Evolutionary conservation across 352 stramenopile species (phyloP), one percentile per base, ranked within the genome.

Genomic region (Globisporangium cylindrosporum): DNA sequence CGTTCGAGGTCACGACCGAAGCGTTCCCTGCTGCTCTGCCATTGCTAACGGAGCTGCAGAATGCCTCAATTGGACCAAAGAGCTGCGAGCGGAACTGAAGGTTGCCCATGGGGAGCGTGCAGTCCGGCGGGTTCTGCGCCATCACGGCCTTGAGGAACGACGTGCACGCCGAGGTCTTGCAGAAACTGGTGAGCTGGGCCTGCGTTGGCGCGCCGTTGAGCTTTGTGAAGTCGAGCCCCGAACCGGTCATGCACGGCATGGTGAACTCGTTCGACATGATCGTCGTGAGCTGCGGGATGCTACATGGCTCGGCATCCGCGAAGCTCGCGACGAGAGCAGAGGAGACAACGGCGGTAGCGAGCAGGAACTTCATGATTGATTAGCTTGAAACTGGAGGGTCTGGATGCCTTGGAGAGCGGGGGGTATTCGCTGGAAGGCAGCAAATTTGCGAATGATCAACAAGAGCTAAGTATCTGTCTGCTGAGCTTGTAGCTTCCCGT

Each of bases 141-240:
- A 62, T n/a, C 29, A 71, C 57, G 9, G 49, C 38, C 36, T 71
- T 71, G 32, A 71, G 29, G 22, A 67, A 25, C 51, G 38, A 54
- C 9, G 2, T 20, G 38, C 66, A 71, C 24, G 66, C 14, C 5
- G 9, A 29, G 8, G 53, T 46, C 24, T 67, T 67, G 58, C 66
- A 71, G 20, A 71, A 53, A 18, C 20, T 57, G 22, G 36, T 27
- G n/a, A 61, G 27, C 22, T 67, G 59, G 5, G 48, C 46, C 4
- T 51, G 15, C 24, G 58, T 62, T 5, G 66, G 59, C 10, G 49
- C 10, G 14, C 59, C 58, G 8, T 49, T 54, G 48, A 67, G 59
- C 25, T 25, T 51, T 22, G 24, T 48, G 38, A 71, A 58, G 20
- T 67, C 46, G 6, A 67, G n/a, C 0, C 56, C 64, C 7, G 59